Conservation (phyloP, 352 stramenopile species). For the Saprolegnia parasitica region DNA sequence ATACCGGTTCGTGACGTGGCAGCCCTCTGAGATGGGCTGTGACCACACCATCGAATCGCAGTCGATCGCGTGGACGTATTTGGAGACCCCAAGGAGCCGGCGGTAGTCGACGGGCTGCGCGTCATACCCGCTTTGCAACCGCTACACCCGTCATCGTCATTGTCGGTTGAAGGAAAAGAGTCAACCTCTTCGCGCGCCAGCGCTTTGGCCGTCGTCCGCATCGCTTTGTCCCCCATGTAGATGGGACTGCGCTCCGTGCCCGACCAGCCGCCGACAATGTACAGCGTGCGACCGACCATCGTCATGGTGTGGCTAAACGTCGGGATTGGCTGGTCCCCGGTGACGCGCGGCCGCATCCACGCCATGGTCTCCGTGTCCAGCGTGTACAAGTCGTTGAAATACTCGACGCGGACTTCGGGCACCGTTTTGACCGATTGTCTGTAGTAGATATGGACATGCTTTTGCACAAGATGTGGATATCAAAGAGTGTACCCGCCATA, state of each 20-base stretch:
- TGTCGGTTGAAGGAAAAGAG: not conserved
- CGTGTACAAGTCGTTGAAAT: slow-evolving; percentile 73
- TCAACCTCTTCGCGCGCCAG: slow-evolving; percentile 48
- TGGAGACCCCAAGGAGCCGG: slow-evolving; percentile 32
- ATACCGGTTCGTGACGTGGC: slow-evolving; percentile 58
- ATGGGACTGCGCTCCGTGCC: slow-evolving; percentile 68
- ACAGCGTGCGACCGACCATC: slow-evolving; percentile 42
- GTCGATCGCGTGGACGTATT: slow-evolving; percentile 58
- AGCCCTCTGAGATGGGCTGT: slow-evolving; percentile 38
- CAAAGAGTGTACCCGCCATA: slow-evolving; percentile 75
- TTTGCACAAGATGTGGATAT: not conserved
- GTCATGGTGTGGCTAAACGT: slow-evolving; percentile 60
- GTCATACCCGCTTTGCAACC: slow-evolving; percentile 20
- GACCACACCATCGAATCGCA: slow-evolving; percentile 63
- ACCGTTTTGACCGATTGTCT: slow-evolving; percentile 30
- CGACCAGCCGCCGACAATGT: slow-evolving; percentile 69
- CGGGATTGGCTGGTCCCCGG: slow-evolving; percentile 57
- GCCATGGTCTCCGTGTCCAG: slow-evolving; percentile 48
- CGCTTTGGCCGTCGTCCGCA: slow-evolving; percentile 52
- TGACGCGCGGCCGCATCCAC: slow-evolving; percentile 65
- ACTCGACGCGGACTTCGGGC: slow-evolving; percentile 41
- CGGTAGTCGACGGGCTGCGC: slow-evolving; percentile 10
- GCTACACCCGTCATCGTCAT: not conserved
- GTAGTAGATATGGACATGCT: not conserved
- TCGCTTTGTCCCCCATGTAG: slow-evolving; percentile 70